Conservation (phyloP, 441 rosid genomes). For the Dalechampia spathulata region DNA sequence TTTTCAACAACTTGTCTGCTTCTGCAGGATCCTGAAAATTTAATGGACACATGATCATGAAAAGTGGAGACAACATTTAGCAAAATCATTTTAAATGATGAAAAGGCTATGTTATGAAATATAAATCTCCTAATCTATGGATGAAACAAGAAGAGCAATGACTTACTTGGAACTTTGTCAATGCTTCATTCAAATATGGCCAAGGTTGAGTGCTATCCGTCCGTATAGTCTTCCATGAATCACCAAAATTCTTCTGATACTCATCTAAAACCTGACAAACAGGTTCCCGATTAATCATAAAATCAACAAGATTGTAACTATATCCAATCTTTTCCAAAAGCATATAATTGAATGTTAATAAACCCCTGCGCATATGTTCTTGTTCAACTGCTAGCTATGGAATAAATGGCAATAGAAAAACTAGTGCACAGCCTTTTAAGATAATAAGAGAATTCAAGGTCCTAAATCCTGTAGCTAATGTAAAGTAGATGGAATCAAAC, state of each 20-base stretch:
- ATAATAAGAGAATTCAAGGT: too few relatives aligned
- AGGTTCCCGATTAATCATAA: constrained; percentile 9
- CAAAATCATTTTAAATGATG: too few relatives aligned
- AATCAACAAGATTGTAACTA: constrained; percentile 1
- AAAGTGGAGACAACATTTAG: too few relatives aligned
- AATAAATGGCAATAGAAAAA: too few relatives aligned
- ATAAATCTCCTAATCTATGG: too few relatives aligned
- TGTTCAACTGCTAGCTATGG: too few relatives aligned
- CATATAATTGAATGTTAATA: too few relatives aligned
- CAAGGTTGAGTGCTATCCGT: constrained; percentile 63
- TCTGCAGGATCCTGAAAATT: constrained; percentile 88
- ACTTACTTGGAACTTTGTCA: constrained; percentile 70
- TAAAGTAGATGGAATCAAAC: too few relatives aligned
- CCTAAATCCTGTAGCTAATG: too few relatives aligned
- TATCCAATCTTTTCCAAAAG: neutral
- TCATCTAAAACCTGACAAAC: constrained; percentile 71
- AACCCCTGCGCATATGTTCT: too few relatives aligned
- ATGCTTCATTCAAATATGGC: constrained; percentile 79
- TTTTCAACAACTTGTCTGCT: constrained; percentile 92
- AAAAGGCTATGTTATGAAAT: too few relatives aligned
- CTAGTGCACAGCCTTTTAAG: neutral
- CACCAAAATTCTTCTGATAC: constrained; percentile 88
- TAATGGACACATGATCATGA: neutral
- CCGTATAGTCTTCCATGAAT: constrained; percentile 62
- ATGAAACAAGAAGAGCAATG: neutral